Percentiles rank a stretch among this genome's conserved stretches.
These are phyloP conservation scores for Ramularia endophylla DNA, from an alignment of 2,329 filamentous ascomycete genomes.

Conservation along the genomic window DNA sequence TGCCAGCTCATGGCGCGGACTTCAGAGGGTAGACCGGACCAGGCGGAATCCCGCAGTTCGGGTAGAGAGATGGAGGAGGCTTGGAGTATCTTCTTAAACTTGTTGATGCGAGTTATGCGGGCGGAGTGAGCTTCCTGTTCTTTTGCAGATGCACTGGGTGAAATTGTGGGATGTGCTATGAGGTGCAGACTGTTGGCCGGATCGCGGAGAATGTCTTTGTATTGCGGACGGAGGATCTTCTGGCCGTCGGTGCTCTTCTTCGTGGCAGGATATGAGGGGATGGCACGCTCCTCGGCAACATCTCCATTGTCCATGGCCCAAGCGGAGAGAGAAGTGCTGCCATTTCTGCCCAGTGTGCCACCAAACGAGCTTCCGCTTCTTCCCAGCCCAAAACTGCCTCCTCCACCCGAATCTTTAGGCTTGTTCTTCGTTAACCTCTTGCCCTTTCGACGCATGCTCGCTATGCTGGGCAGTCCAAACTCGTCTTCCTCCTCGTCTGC, in stretches of 20 bases:
- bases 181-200: conserved; percentile 93
- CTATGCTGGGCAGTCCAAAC: conserved; percentile 87
- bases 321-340: conserved; percentile 11
- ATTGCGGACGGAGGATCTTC: conserved; percentile 93
- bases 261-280: conserved; percentile 76
- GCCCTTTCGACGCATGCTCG: conserved; percentile 76
- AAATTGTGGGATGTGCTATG: conserved; percentile 76
- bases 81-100: conserved; percentile 95
- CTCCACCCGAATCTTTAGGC: conserved; percentile 40
- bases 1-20: conserved; percentile 99
- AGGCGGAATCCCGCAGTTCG: conserved; percentile 78
- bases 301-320: conserved; percentile 80
- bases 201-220: conserved; percentile 82
- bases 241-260: conserved; percentile 71
- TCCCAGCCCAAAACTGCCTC: background rate
- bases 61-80: conserved; percentile 80
- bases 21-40: conserved; percentile 92
- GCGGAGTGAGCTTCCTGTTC: conserved; percentile 82
- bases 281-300: conserved; percentile 83
- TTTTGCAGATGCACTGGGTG: conserved; percentile 69
- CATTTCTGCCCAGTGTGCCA: background rate
- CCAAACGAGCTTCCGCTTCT: background rate
- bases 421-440: conserved; percentile 41
- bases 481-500: conserved; percentile 87
- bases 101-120: conserved; percentile 90